These are phyloP conservation scores for Stagonosporopsis cucurbitacearum DNA, from an alignment of 2,329 filamentous ascomycete species.

Conservation along the genomic window DNA sequence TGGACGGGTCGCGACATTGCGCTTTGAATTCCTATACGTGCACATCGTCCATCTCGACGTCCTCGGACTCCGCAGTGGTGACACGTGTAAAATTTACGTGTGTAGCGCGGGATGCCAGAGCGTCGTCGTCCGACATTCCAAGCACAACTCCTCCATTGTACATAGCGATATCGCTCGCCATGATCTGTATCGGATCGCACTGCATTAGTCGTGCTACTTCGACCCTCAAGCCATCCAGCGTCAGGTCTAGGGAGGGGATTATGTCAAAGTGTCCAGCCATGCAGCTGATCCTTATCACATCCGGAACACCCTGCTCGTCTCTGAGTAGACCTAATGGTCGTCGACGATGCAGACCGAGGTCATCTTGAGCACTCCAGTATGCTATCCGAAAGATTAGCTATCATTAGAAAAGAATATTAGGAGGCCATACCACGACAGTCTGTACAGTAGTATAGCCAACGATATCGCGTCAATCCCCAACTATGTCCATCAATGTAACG, in stretches of 20 bases:
- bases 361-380: neutral
- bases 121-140: slow-evolving; percentile 5
- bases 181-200: slow-evolving; percentile 18
- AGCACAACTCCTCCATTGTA: slow-evolving; percentile 2
- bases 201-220: slow-evolving; percentile 22
- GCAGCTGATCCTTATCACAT: neutral
- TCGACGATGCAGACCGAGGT: neutral
- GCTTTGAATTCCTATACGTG: neutral
- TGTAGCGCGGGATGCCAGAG: slow-evolving; percentile 1
- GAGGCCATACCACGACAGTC: slow-evolving; percentile 10
- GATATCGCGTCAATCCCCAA: neutral
- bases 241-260: slow-evolving; percentile 14
- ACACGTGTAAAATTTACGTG: slow-evolving; percentile 2
- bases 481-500: slow-evolving; percentile 10
- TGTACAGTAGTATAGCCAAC: slow-evolving; percentile 14
- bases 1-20: neutral
- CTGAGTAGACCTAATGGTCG: neutral
- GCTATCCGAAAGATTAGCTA: neutral
- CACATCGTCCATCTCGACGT: slow-evolving; percentile 13
- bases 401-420: neutral
- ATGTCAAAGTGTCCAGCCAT: slow-evolving; percentile 5
- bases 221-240: slow-evolving; percentile 10
- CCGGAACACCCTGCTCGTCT: neutral
- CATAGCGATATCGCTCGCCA: slow-evolving; percentile 1
- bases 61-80: neutral